Evolutionary conservation across 768 basidiomycete species (phyloP).

Genomic region (Boletus vermiculosoides): DNA sequence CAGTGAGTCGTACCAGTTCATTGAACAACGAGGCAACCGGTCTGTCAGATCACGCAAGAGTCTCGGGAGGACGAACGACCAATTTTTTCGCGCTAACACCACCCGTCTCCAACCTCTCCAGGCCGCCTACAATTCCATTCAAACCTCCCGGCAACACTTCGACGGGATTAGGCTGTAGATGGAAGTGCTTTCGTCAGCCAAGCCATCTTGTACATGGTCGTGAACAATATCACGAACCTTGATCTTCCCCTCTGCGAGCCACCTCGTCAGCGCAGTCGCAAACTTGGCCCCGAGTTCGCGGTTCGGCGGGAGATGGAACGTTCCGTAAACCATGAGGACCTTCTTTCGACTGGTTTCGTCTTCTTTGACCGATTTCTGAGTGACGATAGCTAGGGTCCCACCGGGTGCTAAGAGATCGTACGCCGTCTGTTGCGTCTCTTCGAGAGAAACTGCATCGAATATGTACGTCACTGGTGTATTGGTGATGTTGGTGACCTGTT

Average conservation of each 20-base stretch:
- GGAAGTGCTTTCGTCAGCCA: background rate
- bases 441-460: constrained; percentile 30
- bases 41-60: background rate
- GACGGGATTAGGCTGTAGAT: constrained; percentile 34
- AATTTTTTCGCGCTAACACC: constrained; percentile 41
- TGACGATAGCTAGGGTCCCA: constrained; percentile 27
- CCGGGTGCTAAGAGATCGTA: constrained; percentile 31
- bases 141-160: constrained; percentile 40
- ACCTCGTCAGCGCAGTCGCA: constrained; percentile 13
- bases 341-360: background rate
- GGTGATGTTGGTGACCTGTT: background rate
- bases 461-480: background rate
- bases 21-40: background rate
- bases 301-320: constrained; percentile 6
- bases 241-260: constrained; percentile 21
- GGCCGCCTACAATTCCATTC: constrained; percentile 30
- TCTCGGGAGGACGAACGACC: constrained; percentile 28
- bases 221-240: constrained; percentile 7
- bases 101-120: constrained; percentile 29
- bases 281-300: constrained; percentile 13
- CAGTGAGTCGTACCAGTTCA: background rate
- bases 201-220: background rate
- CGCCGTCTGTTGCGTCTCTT: constrained; percentile 32
- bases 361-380: background rate
- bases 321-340: constrained; percentile 7